Conservation (phyloP, 2,329 filamentous ascomycete genomes). For the Aureobasidium sp. region DNA sequence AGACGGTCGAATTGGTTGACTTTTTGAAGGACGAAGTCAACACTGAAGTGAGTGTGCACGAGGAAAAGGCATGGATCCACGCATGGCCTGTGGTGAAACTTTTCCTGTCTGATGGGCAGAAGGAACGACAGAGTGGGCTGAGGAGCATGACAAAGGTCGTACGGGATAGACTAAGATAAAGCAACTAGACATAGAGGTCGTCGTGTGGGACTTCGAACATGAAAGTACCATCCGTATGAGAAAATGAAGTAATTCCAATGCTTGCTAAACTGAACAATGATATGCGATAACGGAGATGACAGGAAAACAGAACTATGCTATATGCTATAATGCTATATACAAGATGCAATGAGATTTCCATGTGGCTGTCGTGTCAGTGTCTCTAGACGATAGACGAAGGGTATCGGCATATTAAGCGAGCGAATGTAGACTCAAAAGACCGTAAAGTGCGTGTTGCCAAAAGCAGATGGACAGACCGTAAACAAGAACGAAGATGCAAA, state of each 20-base stretch:
- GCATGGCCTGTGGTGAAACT: conserved; percentile 70
- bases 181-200: neutral
- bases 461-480: too few relatives aligned
- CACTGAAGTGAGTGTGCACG: conserved; percentile 48
- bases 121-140: conserved; percentile 41
- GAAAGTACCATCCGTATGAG: too few relatives aligned
- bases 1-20: conserved; percentile 54
- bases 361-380: neutral
- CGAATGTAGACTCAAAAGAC: neutral
- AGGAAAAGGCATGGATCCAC: conserved; percentile 62
- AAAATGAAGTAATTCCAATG: neutral
- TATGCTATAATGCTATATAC: neutral
- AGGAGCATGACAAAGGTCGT: conserved; percentile 35
- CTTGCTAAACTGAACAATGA: neutral
- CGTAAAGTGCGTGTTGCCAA: neutral
- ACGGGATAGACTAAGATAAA: conserved; percentile 19
- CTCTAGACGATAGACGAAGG: neutral
- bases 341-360: neutral
- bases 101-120: conserved; percentile 43
- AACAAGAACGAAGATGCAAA: neutral
- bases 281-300: neutral
- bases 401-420: neutral
- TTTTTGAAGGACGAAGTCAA: conserved; percentile 45
- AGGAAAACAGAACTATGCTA: neutral
- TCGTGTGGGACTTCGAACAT: too few relatives aligned